Conservation (phyloP, 2,329 filamentous ascomycete genomes). For the Aureobasidium musti region DNA sequence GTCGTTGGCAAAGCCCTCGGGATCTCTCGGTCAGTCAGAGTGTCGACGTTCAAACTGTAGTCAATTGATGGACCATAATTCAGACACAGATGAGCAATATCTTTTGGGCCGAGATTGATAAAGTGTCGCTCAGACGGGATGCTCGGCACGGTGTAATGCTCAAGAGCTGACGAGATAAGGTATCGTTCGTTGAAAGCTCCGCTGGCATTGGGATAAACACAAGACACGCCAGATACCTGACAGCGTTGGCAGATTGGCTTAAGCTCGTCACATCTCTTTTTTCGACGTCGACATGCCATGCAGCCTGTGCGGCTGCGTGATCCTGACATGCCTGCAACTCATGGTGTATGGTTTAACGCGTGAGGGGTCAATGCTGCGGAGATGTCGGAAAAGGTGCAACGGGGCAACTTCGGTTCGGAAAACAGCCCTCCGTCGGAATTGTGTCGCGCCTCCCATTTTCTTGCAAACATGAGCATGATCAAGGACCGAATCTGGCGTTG, state of each 20-base stretch:
- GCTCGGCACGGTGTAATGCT: conserved; percentile 8
- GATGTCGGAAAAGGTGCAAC: not conserved
- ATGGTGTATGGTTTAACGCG: not conserved
- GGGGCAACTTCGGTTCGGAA: not conserved
- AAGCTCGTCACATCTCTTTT: conserved; percentile 15
- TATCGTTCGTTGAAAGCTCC: not conserved
- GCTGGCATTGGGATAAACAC: conserved; percentile 8
- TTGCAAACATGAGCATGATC: not conserved
- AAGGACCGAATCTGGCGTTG: not conserved
- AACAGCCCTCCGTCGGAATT: not conserved
- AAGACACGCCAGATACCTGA: conserved; percentile 5
- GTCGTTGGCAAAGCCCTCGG: not conserved
- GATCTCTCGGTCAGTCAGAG: not conserved
- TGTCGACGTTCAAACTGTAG: not conserved
- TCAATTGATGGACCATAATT: not conserved
- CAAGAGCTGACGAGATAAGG: conserved; percentile 16
- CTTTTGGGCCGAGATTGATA: not conserved
- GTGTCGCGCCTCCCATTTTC: not conserved
- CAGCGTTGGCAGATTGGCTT: conserved; percentile 13
- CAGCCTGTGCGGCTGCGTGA: conserved; percentile 19
- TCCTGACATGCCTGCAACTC: conserved; percentile 10
- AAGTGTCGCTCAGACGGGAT: not conserved
- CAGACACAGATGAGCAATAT: conserved; percentile 5
- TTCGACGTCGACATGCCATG: conserved; percentile 10
- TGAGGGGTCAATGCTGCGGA: not conserved